Evolutionary conservation across 345 rosid species (phyloP).

Genomic region (Euphorbia lathyris): DNA sequence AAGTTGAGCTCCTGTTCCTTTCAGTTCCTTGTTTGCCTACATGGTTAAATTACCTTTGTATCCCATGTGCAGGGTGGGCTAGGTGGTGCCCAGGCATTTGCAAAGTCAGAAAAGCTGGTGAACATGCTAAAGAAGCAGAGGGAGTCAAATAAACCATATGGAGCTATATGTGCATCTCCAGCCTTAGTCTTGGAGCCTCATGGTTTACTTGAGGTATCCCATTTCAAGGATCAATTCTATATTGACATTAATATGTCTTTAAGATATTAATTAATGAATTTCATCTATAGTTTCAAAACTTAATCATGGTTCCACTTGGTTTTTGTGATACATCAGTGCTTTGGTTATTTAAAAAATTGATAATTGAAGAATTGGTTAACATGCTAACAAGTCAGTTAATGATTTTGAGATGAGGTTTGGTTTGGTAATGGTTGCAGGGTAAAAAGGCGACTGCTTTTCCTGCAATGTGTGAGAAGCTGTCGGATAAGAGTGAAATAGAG

Average conservation of each 20-base stretch:
- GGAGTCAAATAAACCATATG: constrained; percentile 75
- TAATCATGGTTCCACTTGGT: neutral
- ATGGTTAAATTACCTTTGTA: neutral
- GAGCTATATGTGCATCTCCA: constrained; percentile 97
- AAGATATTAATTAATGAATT: neutral
- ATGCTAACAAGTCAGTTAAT: neutral
- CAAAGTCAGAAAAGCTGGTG: constrained; percentile 75
- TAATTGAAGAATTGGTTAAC: neutral
- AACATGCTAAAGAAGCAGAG: constrained; percentile 68
- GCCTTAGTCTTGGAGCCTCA: constrained; percentile 85
- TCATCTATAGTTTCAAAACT: neutral
- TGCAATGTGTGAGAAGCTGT: constrained; percentile 71
- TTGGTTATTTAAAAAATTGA: neutral
- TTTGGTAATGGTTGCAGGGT: constrained; percentile 41
- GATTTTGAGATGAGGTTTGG: neutral
- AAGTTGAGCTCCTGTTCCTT: constrained; percentile 18
- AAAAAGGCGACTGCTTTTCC: constrained; percentile 93
- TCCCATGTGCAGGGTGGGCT: constrained; percentile 65
- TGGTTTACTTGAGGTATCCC: constrained; percentile 79
- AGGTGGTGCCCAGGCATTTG: constrained; percentile 91
- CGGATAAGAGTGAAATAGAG: constrained; percentile 66
- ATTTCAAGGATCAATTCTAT: neutral
- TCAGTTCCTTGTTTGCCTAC: neutral
- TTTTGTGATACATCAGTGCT: too few relatives aligned
- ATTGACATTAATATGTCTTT: neutral